Evolutionary conservation across 176 grass and related monocot species (phyloP), one percentile per base, ranked within the genome.

Genomic region (Oryza meyeriana): DNA sequence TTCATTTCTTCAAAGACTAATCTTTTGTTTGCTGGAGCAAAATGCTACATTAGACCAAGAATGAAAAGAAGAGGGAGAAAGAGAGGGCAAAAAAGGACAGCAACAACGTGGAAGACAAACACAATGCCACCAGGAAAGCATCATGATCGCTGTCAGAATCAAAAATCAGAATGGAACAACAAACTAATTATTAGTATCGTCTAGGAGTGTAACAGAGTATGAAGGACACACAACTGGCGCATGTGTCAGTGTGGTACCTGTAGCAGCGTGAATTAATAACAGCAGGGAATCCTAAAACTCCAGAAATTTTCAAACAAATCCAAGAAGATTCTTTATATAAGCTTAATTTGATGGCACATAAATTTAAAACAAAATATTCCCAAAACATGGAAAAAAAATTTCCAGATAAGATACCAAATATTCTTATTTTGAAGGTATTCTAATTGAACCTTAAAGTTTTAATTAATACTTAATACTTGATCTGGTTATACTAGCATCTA

Each of bases 1-100:
- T 88, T 86, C 92, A 98, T 94, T 92, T 94, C 92, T 84, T 98
- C 88, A 87, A 88, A 91, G 12, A 98, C 85, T 81, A 93, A 68
- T 78, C 84, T 87, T 94, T 80, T 94, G 88, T 92, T 94, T 52
- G 75, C 95, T 98, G 90, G 80, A 74, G 12, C 87, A 39, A 76
- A 82, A 82, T 32, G 34, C 39, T 58, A 71, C 34, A 75, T 82
- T 79, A 91, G 57, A 76, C 14, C 36, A 48, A 75, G 12, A 55
- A 74, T 69, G 22, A 66, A 77, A 81, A 72, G 18, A 73, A 69
- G 29, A 64, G 27, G 30, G 48, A 77, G 57, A 78, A 22, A 13
- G 38, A 61, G 27, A 61, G 61, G 62, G 58, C n/a, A 12, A 1
- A 47, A 84, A 75, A 71, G 22, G 30, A 39, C 69, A 16, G 0